Conservation (phyloP, 208 protist species). For the Wallacemonas sp. region DNA sequence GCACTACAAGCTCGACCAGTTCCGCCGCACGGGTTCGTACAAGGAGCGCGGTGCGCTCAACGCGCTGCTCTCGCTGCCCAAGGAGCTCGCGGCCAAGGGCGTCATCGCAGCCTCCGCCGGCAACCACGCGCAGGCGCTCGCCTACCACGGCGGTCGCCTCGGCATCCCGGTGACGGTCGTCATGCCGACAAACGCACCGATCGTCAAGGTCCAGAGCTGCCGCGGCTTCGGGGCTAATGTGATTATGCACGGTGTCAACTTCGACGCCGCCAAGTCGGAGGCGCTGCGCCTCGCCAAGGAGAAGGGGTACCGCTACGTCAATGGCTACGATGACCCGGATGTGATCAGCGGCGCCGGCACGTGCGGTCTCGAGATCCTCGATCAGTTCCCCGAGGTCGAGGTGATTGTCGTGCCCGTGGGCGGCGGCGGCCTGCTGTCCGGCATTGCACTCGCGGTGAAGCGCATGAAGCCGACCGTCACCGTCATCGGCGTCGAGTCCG, state of each 20-base stretch:
- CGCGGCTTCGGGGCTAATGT: constrained; percentile 74
- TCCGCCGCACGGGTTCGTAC: constrained; percentile 76
- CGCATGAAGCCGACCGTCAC: constrained; percentile 67
- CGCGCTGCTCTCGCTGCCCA: constrained; percentile 63
- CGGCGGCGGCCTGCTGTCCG: constrained; percentile 87
- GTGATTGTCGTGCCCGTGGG: constrained; percentile 89
- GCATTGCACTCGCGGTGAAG: constrained; percentile 86
- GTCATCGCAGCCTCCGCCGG: constrained; percentile 87
- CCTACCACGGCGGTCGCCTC: constrained; percentile 83
- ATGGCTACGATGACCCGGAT: constrained; percentile 86
- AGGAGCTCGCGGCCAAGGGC: constrained; percentile 61
- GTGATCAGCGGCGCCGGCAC: constrained; percentile 91
- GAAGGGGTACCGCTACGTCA: constrained; percentile 74
- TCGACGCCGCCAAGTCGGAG: constrained; percentile 73
- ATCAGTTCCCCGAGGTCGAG: constrained; percentile 84
- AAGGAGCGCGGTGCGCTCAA: constrained; percentile 94
- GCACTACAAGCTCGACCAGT: constrained; percentile 79
- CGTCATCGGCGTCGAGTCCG: constrained; percentile 88
- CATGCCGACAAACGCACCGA: constrained; percentile 88
- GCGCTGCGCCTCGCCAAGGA: constrained; percentile 42
- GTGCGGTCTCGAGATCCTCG: constrained; percentile 87
- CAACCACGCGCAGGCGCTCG: constrained; percentile 92
- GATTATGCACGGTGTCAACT: constrained; percentile 66
- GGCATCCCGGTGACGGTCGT: constrained; percentile 89
- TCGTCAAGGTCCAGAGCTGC: constrained; percentile 86